Evolutionary conservation across 345 rosid genomes (phyloP).

Genomic region (Gossypium raimondii): DNA sequence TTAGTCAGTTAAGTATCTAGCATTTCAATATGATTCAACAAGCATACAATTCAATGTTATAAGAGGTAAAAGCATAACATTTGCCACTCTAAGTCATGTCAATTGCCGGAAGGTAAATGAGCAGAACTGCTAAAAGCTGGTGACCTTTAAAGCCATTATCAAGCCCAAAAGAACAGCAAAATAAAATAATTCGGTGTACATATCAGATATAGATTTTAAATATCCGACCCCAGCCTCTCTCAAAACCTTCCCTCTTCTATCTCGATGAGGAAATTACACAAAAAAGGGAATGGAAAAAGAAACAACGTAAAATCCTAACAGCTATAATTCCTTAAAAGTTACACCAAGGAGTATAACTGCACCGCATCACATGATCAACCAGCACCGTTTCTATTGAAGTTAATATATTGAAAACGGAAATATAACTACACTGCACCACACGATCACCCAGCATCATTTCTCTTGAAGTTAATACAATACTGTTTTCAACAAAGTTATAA

Average conservation of each 20-base stretch:
- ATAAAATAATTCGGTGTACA: background rate
- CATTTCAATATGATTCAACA: slow-evolving; percentile 5
- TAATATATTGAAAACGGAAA: background rate
- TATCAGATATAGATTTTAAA: background rate
- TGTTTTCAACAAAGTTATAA: background rate
- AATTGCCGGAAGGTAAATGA: background rate
- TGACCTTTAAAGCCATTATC: background rate
- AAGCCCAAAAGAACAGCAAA: background rate
- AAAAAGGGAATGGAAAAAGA: background rate
- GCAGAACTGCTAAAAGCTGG: background rate
- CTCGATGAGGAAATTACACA: background rate
- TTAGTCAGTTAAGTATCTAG: slow-evolving; percentile 1
- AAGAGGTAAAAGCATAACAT: background rate
- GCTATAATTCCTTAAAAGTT: background rate
- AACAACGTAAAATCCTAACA: background rate
- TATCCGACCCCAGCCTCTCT: background rate
- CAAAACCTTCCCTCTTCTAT: background rate
- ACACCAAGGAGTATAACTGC: background rate
- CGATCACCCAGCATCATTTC: background rate
- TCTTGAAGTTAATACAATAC: background rate
- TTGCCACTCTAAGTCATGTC: background rate
- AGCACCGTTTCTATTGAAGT: background rate
- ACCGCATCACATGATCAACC: background rate
- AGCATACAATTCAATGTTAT: background rate
- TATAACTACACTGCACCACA: background rate